Evolutionary conservation across 179 eudicot species (phyloP).

Genomic region (Beta corolliflora): DNA sequence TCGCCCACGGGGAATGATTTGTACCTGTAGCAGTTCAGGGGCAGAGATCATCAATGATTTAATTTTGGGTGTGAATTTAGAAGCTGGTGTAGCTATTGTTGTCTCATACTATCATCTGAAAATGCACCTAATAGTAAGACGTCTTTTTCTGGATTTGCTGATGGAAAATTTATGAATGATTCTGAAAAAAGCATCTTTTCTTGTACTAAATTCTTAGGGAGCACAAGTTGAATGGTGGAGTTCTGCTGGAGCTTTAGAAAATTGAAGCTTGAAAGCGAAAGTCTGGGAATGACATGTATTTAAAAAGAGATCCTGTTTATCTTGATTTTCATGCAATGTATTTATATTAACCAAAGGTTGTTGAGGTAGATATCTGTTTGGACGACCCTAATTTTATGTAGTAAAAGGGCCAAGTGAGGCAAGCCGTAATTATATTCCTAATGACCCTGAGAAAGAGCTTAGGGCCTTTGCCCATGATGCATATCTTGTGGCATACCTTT

Average conservation of each 20-base stretch:
- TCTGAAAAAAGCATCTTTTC: neutral
- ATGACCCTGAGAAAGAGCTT: conserved; percentile 6
- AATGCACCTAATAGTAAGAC: neutral
- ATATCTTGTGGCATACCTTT: conserved; percentile 1
- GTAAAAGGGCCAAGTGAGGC: conserved; percentile 6
- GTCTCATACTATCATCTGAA: neutral
- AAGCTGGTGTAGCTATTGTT: conserved; percentile 11
- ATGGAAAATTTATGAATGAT: conserved; percentile 5
- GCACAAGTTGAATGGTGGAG: neutral
- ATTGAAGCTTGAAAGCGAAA: no score
- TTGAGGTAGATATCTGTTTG: conserved; percentile 20
- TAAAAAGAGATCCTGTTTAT: conserved; percentile 21
- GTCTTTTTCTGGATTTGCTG: neutral
- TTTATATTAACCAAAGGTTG: conserved; percentile 21
- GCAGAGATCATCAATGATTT: neutral
- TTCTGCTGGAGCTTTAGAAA: no score
- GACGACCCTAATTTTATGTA: conserved; percentile 23
- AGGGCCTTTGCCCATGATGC: conserved; percentile 3
- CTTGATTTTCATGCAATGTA: conserved; percentile 12
- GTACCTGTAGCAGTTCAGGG: neutral
- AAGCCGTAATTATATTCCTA: conserved; percentile 10
- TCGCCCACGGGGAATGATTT: neutral
- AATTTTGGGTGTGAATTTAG: neutral
- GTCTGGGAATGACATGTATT: neutral
- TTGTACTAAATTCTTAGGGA: conserved; percentile 1